Conservation (phyloP, 2,329 filamentous ascomycete genomes). For the Pseudopyricularia cyperi region DNA sequence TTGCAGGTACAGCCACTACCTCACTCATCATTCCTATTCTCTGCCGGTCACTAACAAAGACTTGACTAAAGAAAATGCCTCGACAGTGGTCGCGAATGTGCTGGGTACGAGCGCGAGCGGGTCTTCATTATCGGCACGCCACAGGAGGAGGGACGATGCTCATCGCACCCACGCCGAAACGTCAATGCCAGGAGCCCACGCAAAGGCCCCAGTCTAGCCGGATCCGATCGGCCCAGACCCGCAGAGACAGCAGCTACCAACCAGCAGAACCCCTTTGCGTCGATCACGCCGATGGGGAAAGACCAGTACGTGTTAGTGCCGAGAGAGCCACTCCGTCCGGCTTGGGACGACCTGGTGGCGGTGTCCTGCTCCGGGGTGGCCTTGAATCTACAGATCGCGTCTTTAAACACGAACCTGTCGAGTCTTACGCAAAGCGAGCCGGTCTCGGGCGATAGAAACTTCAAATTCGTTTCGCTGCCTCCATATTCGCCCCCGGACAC, state of each 20-base stretch:
- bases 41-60: not conserved
- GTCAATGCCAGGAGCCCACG: slow-evolving; percentile 12
- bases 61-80: slow-evolving; percentile 38
- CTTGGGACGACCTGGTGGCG: slow-evolving; percentile 34
- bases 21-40: not conserved
- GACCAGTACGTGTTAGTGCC: slow-evolving; percentile 18
- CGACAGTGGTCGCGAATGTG: slow-evolving; percentile 41
- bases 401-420: slow-evolving; percentile 28
- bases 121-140: slow-evolving; percentile 52
- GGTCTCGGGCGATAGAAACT: slow-evolving; percentile 12
- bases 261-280: not conserved
- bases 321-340: slow-evolving; percentile 28
- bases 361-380: slow-evolving; percentile 23
- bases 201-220: slow-evolving; percentile 5
- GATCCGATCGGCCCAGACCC: not conserved
- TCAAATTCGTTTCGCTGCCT: slow-evolving; percentile 23
- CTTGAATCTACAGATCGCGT: slow-evolving; percentile 28
- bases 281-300: slow-evolving; percentile 7
- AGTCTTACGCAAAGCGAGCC: slow-evolving; percentile 15
- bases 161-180: slow-evolving; percentile 39
- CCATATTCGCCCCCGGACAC: slow-evolving; percentile 24
- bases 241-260: not conserved
- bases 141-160: slow-evolving; percentile 39
- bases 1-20: not conserved
- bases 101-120: slow-evolving; percentile 48